Evolutionary conservation across 148 eudicot species (phyloP), one percentile per base, ranked within the genome.

Genomic region (Camellia granthamiana): DNA sequence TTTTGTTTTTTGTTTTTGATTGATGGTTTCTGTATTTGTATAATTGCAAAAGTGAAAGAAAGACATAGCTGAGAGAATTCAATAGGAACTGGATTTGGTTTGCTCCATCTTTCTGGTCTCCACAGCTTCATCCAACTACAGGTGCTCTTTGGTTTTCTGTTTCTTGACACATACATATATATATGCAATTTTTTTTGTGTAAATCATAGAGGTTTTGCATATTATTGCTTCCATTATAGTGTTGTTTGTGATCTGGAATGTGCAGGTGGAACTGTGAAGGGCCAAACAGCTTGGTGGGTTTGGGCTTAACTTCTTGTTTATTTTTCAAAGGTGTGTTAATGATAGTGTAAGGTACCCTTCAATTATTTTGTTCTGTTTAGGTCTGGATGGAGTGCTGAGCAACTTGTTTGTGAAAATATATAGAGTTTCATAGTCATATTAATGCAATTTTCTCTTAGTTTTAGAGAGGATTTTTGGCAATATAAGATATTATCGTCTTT

Each of bases 221-320:
- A 69, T 74, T 21, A 69, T 38, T 80, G 80, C 84, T 77, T 76
- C 67, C 52, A 62, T 79, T 43, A 65, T 81, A 70, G 69, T 75
- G 82, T 58, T 79, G 71, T 46, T 78, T 64, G 62, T 79, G 86
- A 74, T 82, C 66, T 80, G 72, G 79, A 59, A 77, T 82, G 79
- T 82, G 84, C 83, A 81, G 84, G 79, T 85, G 83, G 71, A 54
- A 46, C 74, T 79, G 49, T 62, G 77, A 81, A 75, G 74, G 77
- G 63, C 84, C 75, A 81, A 78, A 55, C 75, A 81, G 86, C 81
- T 78, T 81, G 62, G 54, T 81, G 62, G 54, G 77, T 78, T 78
- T 81, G 79, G 76, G 80, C 77, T 81, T 64, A 46, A 59, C 78
- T 74, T 52, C 23, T 70, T 76, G 70, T 83, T 78, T 79, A 59